Base-by-base conservation (phyloP, 768 basidiomycete species). In the Hirschioporus abietinus region DNA sequence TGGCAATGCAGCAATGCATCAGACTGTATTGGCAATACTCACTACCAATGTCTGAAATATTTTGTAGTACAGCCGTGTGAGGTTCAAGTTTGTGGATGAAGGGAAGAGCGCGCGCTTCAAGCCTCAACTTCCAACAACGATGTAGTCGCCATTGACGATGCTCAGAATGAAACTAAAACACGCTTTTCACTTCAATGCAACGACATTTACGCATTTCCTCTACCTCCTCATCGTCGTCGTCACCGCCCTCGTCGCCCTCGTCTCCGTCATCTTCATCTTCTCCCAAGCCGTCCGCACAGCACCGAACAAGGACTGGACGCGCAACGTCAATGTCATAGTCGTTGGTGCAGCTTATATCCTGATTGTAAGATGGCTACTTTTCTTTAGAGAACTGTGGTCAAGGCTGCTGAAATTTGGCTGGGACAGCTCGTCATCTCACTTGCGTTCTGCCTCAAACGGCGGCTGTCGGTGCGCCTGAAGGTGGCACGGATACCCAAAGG, bases 221-320 rank as follows among this genome's bases (percentile, higher is more conserved):
- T 59, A 59, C 58, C 9, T 59, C 20, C n/a, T 26, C 20, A 62
- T 76, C 66, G 73, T 76, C 26, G 71, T 77, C 66, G 65, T 75
- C 63, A 71, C 72, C 52, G 70, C 68, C 35, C 72, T 76, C 67
- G 83, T 87, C 61, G 78, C 84, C 36, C 85, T 86, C 27, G 78
- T 91, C 23, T 91, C 90, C 6, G 88, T 86, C 70, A 76, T 84
- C 1, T 83, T 86, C 0, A 78, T 92, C 64, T 81, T 92, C 63
- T 85, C 87, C 0, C 91, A 93, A 73, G 90, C 91, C 0, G 86
- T 90, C n/a, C 82, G 90, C 64, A 90, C 86, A 0, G 81, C 89
- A 1, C 83, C 83, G 1, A 77, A 74, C 60, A 78, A 75, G 67
- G 80, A 83, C 9, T 89, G 87, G 85, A 74, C 71, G 64, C 78